Percentiles rank a stretch among this genome's conserved stretches.
These are phyloP conservation scores for Trichoderma semiorbis DNA, from an alignment of 2,329 filamentous ascomycete species.

Conservation along the genomic window DNA sequence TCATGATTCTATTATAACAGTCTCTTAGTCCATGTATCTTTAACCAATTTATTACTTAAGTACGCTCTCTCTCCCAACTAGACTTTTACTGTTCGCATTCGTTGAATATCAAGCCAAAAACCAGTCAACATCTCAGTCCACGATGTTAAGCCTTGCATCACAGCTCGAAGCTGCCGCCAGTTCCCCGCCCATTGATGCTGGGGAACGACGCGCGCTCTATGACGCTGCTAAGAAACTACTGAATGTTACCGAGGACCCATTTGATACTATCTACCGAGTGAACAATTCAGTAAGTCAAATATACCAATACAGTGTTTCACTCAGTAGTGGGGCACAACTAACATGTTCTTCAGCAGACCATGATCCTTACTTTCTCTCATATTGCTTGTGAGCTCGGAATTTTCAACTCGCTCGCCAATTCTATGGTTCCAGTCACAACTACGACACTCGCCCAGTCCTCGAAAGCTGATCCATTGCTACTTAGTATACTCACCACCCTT, in stretches of 20 bases:
- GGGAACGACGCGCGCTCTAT: not conserved
- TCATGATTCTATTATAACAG: not conserved
- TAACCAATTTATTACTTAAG: not conserved
- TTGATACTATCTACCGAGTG: not conserved
- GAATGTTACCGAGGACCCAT: not conserved
- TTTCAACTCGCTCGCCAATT: not conserved
- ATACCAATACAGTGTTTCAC: not conserved
- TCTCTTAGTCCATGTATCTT: not conserved
- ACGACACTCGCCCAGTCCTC: not conserved
- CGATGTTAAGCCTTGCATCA: not conserved
- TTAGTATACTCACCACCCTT: not conserved
- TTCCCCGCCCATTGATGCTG: not conserved
- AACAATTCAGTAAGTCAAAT: not conserved
- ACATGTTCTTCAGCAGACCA: not conserved
- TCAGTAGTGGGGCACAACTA: not conserved
- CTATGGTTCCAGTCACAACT: not conserved
- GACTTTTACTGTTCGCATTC: not conserved
- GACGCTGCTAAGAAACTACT: not conserved
- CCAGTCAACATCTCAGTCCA: not conserved
- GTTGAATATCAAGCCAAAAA: not conserved
- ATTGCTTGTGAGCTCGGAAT: not conserved
- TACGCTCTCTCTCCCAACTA: not conserved
- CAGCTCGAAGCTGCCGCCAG: not conserved
- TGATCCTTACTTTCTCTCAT: not conserved
- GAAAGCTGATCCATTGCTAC: not conserved